Evolutionary conservation across 495 filamentous ascomycete species (phyloP).

Genomic region (Apiosordaria backusii): DNA sequence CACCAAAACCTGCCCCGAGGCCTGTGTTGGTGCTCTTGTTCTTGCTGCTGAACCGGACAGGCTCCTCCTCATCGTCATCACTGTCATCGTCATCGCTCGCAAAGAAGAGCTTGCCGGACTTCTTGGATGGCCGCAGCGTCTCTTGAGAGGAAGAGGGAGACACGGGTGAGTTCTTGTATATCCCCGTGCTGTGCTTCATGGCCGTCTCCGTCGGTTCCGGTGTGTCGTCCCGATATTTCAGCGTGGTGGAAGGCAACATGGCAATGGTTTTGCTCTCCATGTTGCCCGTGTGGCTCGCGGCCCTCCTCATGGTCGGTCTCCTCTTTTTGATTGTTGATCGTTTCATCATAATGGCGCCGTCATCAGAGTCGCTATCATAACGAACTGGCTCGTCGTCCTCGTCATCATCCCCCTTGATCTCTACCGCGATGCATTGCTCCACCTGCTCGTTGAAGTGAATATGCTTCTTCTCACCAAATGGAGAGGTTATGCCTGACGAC

Average conservation of each 20-base stretch:
- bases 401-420: slow-evolving; percentile 69
- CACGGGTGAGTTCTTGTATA: slow-evolving; percentile 48
- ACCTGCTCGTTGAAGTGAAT: slow-evolving; percentile 98
- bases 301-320: slow-evolving; percentile 43
- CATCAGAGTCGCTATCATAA: slow-evolving; percentile 63
- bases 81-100: slow-evolving; percentile 42
- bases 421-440: slow-evolving; percentile 91
- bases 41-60: slow-evolving; percentile 20
- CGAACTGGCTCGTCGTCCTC: slow-evolving; percentile 58
- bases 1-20: slow-evolving; percentile 18
- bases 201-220: slow-evolving; percentile 63
- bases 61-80: slow-evolving; percentile 60
- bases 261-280: slow-evolving; percentile 87
- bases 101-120: slow-evolving; percentile 67
- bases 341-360: slow-evolving; percentile 86
- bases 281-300: slow-evolving; percentile 48
- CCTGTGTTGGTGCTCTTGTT: slow-evolving; percentile 46
- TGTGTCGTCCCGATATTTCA: slow-evolving; percentile 83
- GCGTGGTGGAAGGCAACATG: slow-evolving; percentile 83
- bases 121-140: slow-evolving; percentile 66
- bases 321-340: slow-evolving; percentile 44
- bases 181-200: slow-evolving; percentile 49
- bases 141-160: slow-evolving; percentile 72
- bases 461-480: slow-evolving; percentile 66
- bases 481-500: slow-evolving; percentile 64